phyloP scores from a whole-genome alignment of 345 rosid species.

The Boechera stricta region DNA sequence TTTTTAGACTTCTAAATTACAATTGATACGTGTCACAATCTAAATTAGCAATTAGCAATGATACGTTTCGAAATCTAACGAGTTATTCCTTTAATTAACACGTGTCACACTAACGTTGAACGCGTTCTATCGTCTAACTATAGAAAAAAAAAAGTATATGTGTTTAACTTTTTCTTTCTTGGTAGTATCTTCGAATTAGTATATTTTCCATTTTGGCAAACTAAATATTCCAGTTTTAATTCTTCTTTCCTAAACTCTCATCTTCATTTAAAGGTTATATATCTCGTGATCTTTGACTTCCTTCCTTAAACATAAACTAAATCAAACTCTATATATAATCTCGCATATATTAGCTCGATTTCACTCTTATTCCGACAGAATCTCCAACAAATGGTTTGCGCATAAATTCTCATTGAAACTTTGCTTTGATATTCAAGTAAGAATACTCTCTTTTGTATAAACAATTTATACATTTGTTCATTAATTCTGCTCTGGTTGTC shows the following conservation, averaged over 20 bases:
- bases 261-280: conserved; percentile 36
- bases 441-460: conserved; percentile 19
- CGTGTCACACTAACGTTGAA: too few relatives aligned
- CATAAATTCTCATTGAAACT: conserved; percentile 13
- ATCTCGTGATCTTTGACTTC: conserved; percentile 35
- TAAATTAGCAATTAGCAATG: too few relatives aligned
- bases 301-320: conserved; percentile 33
- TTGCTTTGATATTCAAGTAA: conserved; percentile 36
- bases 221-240: conserved; percentile 36
- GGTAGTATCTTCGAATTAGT: conserved; percentile 4
- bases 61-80: too few relatives aligned
- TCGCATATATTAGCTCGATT: conserved; percentile 20
- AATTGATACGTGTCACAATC: too few relatives aligned
- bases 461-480: neutral
- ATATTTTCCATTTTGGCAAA: conserved; percentile 33
- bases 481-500: neutral
- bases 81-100: too few relatives aligned
- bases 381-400: neutral
- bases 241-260: conserved; percentile 26
- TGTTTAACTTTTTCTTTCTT: conserved; percentile 22
- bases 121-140: too few relatives aligned
- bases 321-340: conserved; percentile 33
- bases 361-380: conserved; percentile 30
- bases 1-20: too few relatives aligned
- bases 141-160: neutral